Conservation (phyloP, 2,329 filamentous ascomycete species). For the Intubia oerlemansii region DNA sequence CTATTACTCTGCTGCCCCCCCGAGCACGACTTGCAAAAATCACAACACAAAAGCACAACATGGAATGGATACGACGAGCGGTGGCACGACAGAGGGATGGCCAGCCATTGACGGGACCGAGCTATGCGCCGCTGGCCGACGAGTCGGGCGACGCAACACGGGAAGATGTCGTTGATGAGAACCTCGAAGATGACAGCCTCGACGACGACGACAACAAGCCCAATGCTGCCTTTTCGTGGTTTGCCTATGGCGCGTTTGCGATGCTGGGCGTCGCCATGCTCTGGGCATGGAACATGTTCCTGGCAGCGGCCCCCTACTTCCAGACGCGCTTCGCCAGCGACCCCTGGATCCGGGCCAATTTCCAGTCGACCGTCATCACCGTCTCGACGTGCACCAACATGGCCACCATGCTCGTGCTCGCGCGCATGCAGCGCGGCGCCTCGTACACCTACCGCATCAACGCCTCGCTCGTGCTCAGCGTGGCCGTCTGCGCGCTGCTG, state of each 20-base stretch:
- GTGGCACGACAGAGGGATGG: no score
- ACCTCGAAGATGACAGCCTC: conserved; percentile 11
- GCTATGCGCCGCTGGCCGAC: conserved; percentile 11
- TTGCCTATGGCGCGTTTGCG: conserved; percentile 70
- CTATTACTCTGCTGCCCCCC: no score
- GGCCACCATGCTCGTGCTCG: conserved; percentile 50
- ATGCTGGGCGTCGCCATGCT: conserved; percentile 83
- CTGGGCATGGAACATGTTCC: conserved; percentile 99
- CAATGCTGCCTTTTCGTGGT: conserved; percentile 49
- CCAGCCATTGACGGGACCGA: no score
- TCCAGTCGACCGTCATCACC: conserved; percentile 75
- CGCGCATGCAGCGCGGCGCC: conserved; percentile 59
- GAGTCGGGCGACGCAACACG: no score
- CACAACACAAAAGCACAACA: no score
- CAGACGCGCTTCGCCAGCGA: conserved; percentile 54
- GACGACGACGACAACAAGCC: conserved; percentile 12
- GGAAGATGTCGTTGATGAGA: no score
- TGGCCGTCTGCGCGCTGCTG: conserved; percentile 54
- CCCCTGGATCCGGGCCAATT: conserved; percentile 54
- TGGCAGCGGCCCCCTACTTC: conserved; percentile 88
- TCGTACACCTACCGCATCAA: conserved; percentile 80
- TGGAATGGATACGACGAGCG: no score
- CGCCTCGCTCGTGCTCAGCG: conserved; percentile 53
- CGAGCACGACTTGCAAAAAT: no score
- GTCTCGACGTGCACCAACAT: conserved; percentile 76